phyloP scores from a whole-genome alignment of 768 basidiomycete genomes.

The Russula earlei region DNA sequence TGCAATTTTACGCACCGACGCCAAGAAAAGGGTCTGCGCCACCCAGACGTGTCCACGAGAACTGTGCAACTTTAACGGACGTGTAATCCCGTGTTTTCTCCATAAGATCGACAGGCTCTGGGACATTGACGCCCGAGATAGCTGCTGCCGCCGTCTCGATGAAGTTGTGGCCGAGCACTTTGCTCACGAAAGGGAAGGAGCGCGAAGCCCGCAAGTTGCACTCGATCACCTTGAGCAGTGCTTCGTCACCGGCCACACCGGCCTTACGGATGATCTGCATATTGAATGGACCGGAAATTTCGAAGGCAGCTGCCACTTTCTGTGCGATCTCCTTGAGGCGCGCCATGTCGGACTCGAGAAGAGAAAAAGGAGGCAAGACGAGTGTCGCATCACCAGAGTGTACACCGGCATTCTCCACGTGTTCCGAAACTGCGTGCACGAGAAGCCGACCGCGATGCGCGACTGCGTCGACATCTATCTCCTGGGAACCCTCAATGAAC shows the following conservation, averaged over 20 bases:
- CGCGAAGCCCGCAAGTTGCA: slow-evolving; percentile 97
- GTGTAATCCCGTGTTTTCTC: slow-evolving; percentile 80
- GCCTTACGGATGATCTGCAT: slow-evolving; percentile 96
- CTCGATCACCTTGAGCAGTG: slow-evolving; percentile 92
- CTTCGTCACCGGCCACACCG: slow-evolving; percentile 41
- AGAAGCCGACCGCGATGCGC: slow-evolving; percentile 87
- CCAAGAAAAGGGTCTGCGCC: slow-evolving; percentile 97
- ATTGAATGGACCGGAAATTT: slow-evolving; percentile 98
- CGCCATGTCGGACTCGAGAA: slow-evolving; percentile 63
- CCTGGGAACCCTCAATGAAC: slow-evolving; percentile 96
- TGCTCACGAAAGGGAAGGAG: slow-evolving; percentile 98
- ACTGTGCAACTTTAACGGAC: slow-evolving; percentile 95
- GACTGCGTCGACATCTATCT: slow-evolving; percentile 97
- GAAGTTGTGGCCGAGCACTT: slow-evolving; percentile 95
- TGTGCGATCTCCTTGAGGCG: slow-evolving; percentile 89
- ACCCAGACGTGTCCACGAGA: slow-evolving; percentile 93
- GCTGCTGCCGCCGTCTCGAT: slow-evolving; percentile 89
- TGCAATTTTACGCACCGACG: slow-evolving; percentile 52
- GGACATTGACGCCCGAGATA: slow-evolving; percentile 78
- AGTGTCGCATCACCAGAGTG: slow-evolving; percentile 98
- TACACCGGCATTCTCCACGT: slow-evolving; percentile 97
- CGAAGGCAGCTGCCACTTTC: slow-evolving; percentile 90
- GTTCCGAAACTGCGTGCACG: slow-evolving; percentile 94
- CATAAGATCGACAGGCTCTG: slow-evolving; percentile 90
- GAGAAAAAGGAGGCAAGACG: slow-evolving; percentile 88